Percentiles rank a stretch among this genome's conserved stretches.
Evolutionary conservation across 2,329 filamentous ascomycete species (phyloP).

Genomic region (Colletotrichum costaricense): DNA sequence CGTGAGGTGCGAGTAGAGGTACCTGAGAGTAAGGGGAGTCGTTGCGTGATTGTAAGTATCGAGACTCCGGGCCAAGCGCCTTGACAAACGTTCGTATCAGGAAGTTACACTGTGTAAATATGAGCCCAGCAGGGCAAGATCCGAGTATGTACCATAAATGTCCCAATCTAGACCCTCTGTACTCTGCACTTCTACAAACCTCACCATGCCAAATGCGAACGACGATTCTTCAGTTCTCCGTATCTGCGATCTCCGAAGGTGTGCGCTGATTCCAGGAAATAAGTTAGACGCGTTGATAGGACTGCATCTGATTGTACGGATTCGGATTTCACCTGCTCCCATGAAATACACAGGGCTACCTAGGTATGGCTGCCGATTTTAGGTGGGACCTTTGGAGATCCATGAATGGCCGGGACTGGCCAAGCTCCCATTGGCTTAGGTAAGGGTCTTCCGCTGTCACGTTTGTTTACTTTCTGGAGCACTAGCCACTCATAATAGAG

Average conservation of each 20-base stretch:
- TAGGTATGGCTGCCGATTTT: not conserved
- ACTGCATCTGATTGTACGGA: too few relatives aligned
- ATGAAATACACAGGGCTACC: not conserved
- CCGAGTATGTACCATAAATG: not conserved
- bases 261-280: too few relatives aligned
- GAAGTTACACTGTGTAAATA: not conserved
- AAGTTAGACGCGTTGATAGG: too few relatives aligned
- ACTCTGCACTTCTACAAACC: not conserved
- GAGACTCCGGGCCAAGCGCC: not conserved
- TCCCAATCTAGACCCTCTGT: too few relatives aligned
- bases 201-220: too few relatives aligned
- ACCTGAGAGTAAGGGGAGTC: not conserved
- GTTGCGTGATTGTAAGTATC: not conserved
- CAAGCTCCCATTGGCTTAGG: constrained; percentile 15
- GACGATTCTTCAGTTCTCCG: too few relatives aligned
- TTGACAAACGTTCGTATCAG: not conserved
- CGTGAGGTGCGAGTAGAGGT: constrained; percentile 14
- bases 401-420: not conserved
- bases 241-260: too few relatives aligned
- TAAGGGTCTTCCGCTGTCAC: constrained; percentile 24
- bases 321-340: too few relatives aligned
- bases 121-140: not conserved
- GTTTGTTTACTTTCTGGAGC: constrained; percentile 41
- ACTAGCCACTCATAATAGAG: constrained; percentile 38
- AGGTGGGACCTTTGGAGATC: not conserved